Percentiles rank a stretch among this genome's conserved stretches.
These are phyloP conservation scores for Lotmaria passim DNA, from an alignment of 208 protist genomes.

Conservation along the genomic window DNA sequence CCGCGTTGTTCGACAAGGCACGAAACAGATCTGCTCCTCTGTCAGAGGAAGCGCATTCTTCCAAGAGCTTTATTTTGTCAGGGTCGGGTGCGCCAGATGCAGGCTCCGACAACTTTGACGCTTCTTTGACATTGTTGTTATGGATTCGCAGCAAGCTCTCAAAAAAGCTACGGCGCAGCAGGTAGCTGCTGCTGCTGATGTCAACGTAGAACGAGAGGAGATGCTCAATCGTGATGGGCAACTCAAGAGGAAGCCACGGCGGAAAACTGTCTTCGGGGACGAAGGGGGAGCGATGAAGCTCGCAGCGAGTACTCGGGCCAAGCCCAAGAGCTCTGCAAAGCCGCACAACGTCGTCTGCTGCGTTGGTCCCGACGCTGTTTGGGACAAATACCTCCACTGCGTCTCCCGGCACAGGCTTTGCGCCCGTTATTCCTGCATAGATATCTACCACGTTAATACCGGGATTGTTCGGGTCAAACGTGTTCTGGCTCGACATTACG, in stretches of 20 bases:
- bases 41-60: slow-evolving; percentile 53
- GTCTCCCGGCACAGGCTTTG: slow-evolving; percentile 55
- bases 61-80: slow-evolving; percentile 48
- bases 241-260: slow-evolving; percentile 74
- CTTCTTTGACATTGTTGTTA: slow-evolving; percentile 42
- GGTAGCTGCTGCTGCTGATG: slow-evolving; percentile 80
- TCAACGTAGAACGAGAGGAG: slow-evolving; percentile 84
- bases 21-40: slow-evolving; percentile 55
- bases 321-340: slow-evolving; percentile 65
- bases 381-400: slow-evolving; percentile 80
- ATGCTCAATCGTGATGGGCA: slow-evolving; percentile 63
- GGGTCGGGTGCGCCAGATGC: not conserved
- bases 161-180: slow-evolving; percentile 80
- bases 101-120: not conserved
- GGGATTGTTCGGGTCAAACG: slow-evolving; percentile 11
- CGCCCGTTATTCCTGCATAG: slow-evolving; percentile 6
- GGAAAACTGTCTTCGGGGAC: slow-evolving; percentile 80
- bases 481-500: slow-evolving; percentile 14
- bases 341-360: slow-evolving; percentile 51
- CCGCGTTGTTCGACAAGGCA: slow-evolving; percentile 48
- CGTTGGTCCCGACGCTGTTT: slow-evolving; percentile 37
- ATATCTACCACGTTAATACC: slow-evolving; percentile 39
- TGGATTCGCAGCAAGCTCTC: slow-evolving; percentile 65
- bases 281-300: slow-evolving; percentile 81
- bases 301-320: slow-evolving; percentile 54